phyloP scores from a whole-genome alignment of 495 filamentous ascomycete genomes.

The Penicillium roqueforti region DNA sequence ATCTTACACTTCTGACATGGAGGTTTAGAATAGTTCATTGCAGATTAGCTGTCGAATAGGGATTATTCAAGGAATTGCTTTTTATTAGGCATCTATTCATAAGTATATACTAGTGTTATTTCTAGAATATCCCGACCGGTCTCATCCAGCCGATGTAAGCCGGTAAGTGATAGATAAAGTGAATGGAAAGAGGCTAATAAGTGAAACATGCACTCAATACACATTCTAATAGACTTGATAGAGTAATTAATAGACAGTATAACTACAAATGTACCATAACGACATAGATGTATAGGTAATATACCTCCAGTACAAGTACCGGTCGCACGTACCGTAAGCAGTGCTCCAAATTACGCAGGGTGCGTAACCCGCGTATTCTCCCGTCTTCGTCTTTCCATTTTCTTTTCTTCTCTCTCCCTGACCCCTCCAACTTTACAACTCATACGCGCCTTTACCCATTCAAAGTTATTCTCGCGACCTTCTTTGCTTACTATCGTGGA shows the following conservation, averaged over 20 bases:
- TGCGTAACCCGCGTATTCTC: conserved; percentile 21
- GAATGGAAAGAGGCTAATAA: neutral
- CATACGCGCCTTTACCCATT: conserved; percentile 10
- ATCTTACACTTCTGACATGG: neutral
- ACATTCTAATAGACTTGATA: neutral
- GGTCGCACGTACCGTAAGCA: conserved; percentile 11
- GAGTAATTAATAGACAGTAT: neutral
- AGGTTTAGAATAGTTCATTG: neutral
- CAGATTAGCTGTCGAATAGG: neutral
- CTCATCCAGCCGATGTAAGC: neutral
- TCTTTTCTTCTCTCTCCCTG: conserved; percentile 20
- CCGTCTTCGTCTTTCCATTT: conserved; percentile 31
- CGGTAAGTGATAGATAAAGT: neutral
- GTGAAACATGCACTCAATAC: neutral
- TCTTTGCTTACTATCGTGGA: neutral
- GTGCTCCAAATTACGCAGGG: conserved; percentile 27
- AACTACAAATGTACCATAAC: neutral
- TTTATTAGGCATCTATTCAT: neutral
- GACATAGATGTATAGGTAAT: neutral
- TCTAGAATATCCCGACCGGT: neutral
- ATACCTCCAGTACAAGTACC: neutral
- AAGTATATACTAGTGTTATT: too few species aligned
- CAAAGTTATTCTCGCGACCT: neutral
- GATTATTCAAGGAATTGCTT: neutral
- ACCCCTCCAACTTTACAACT: conserved; percentile 11